phyloP scores from a whole-genome alignment of 345 rosid genomes.

The Zanthoxylum bungeanum region DNA sequence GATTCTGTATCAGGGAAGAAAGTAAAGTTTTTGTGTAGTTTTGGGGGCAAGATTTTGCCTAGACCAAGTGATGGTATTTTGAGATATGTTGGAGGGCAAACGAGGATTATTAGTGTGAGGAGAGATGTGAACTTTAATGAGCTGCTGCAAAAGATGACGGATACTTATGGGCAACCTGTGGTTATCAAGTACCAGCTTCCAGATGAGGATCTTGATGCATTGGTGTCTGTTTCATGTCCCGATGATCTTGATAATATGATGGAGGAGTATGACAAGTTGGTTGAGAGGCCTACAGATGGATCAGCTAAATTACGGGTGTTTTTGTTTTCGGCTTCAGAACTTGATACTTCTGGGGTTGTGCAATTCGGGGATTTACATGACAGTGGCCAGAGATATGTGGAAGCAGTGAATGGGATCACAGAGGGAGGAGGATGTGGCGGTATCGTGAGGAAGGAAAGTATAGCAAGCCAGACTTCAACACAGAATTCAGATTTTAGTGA shows the following conservation, averaged over 20 bases:
- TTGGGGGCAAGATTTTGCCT: constrained; percentile 75
- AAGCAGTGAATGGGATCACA: constrained; percentile 58
- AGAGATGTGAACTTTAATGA: constrained; percentile 53
- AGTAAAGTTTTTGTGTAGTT: constrained; percentile 69
- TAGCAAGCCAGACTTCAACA: constrained; percentile 58
- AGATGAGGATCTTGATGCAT: constrained; percentile 80
- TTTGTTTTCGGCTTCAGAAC: constrained; percentile 52
- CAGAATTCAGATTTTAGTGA: constrained; percentile 67
- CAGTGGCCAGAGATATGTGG: constrained; percentile 60
- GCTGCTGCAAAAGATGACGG: constrained; percentile 53
- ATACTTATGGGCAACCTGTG: constrained; percentile 48
- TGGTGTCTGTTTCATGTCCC: constrained; percentile 66
- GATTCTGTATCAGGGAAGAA: constrained; percentile 52
- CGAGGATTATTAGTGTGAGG: constrained; percentile 56
- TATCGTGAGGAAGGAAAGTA: constrained; percentile 56
- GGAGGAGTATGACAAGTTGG: constrained; percentile 74
- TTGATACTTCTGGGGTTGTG: constrained; percentile 41
- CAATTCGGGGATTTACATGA: constrained; percentile 55
- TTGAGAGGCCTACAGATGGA: constrained; percentile 58
- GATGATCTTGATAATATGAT: constrained; percentile 85
- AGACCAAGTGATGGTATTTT: constrained; percentile 74
- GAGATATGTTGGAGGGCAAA: constrained; percentile 78
- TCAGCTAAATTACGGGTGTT: constrained; percentile 72
- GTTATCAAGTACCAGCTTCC: constrained; percentile 78
- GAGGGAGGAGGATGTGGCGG: constrained; percentile 32